Evolutionary conservation across 164 flowering plant genomes (phyloP).

Genomic region (Tetracentron sinense): DNA sequence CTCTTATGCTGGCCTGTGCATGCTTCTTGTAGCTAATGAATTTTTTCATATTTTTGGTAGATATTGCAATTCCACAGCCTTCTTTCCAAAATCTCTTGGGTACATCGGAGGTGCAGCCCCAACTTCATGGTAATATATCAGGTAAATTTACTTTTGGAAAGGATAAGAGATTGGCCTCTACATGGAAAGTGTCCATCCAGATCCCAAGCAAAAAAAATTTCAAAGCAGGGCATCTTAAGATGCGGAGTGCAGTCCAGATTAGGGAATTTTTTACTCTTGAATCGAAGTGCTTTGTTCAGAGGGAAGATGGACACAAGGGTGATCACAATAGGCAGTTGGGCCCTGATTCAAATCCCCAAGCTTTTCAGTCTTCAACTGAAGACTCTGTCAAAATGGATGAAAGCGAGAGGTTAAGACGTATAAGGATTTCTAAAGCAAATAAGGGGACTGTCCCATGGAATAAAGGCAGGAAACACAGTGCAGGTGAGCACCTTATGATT

Average conservation of each 20-base stretch:
- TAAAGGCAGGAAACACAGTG: constrained; percentile 92
- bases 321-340: constrained; percentile 14
- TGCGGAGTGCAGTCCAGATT: constrained; percentile 22
- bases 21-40: too few species aligned
- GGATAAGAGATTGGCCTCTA: constrained; percentile 25
- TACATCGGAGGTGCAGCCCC: constrained; percentile 29
- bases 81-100: constrained; percentile 36
- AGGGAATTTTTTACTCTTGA: constrained; percentile 71
- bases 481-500: constrained; percentile 41
- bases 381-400: constrained; percentile 41
- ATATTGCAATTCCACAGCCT: constrained; percentile 54
- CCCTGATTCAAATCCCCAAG: constrained; percentile 19
- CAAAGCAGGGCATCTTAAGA: constrained; percentile 17
- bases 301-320: constrained; percentile 20
- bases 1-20: too few species aligned
- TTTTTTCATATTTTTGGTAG: too few species aligned
- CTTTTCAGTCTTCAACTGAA: constrained; percentile 23
- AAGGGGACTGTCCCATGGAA: constrained; percentile 94
- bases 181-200: constrained; percentile 31
- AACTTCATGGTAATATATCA: constrained; percentile 21
- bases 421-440: constrained; percentile 86
- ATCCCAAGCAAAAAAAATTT: constrained; percentile 25
- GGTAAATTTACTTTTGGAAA: constrained; percentile 23
- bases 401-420: constrained; percentile 69
- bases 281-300: constrained; percentile 26